Evolutionary conservation across 805 yeast genomes (phyloP).

Genomic region (Barnettozyma californica): DNA sequence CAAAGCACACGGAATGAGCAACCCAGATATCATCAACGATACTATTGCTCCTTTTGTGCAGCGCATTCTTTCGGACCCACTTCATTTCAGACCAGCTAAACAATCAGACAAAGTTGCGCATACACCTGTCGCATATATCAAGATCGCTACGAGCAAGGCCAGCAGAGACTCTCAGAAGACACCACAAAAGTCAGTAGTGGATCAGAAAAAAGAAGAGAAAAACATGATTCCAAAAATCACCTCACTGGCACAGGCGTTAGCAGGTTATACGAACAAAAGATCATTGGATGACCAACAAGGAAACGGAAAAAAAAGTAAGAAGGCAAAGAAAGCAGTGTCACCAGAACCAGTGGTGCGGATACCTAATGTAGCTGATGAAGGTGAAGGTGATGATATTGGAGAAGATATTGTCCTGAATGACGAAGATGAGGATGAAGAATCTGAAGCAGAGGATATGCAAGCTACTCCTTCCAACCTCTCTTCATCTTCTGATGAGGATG

Average conservation of each 20-base stretch:
- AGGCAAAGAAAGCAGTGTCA: conserved; percentile 11
- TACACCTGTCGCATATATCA: conserved; percentile 46
- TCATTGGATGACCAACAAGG: conserved; percentile 12
- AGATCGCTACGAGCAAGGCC: conserved; percentile 15
- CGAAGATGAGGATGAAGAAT: conserved; percentile 18
- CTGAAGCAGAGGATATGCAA: neutral
- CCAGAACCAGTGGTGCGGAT: neutral
- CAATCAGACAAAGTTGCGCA: conserved; percentile 42
- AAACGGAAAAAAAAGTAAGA: conserved; percentile 20
- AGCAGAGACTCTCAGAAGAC: neutral
- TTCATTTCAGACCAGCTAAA: conserved; percentile 58
- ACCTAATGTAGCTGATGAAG: conserved; percentile 6
- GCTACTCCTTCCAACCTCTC: neutral
- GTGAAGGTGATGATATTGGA: conserved; percentile 26
- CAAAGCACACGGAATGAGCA: conserved; percentile 14
- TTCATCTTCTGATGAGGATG: conserved; percentile 15
- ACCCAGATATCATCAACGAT: conserved; percentile 25
- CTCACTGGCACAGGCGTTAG: conserved; percentile 23
- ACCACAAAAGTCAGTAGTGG: conserved; percentile 1
- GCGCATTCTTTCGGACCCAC: conserved; percentile 54
- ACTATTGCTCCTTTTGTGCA: conserved; percentile 53
- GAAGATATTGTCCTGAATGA: conserved; percentile 33
- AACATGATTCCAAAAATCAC: conserved; percentile 10
- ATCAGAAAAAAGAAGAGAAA: conserved; percentile 5
- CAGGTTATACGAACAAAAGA: conserved; percentile 25